Evolutionary conservation across 2,329 filamentous ascomycete genomes (phyloP).

Genomic region (Venturiaceae sp.): DNA sequence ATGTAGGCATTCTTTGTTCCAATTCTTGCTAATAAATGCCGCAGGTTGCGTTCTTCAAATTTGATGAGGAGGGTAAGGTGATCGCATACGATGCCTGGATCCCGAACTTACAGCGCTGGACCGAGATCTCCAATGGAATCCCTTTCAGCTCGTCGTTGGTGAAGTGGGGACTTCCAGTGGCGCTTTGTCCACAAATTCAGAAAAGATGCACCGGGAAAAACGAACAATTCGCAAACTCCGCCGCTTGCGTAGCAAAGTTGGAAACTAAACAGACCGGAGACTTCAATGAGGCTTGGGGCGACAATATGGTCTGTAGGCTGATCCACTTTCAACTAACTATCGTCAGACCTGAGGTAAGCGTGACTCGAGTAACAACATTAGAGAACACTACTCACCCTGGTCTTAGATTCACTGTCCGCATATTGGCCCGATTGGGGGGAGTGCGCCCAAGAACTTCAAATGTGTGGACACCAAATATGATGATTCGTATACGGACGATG

Average conservation of each 20-base stretch:
- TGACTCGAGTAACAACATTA: no score
- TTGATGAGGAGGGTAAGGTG: constrained; percentile 33
- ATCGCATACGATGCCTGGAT: constrained; percentile 35
- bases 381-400: not conserved
- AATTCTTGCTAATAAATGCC: not conserved
- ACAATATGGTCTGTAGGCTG: constrained; percentile 32
- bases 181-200: not conserved
- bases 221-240: not conserved
- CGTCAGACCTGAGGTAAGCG: constrained; percentile 15
- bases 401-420: constrained; percentile 18
- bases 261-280: constrained; percentile 26
- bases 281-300: constrained; percentile 34
- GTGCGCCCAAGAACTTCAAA: constrained; percentile 12
- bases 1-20: not conserved
- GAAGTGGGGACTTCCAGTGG: not conserved
- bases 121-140: not conserved
- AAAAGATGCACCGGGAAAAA: not conserved
- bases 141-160: not conserved
- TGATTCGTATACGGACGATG: constrained; percentile 18
- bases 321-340: constrained; percentile 30
- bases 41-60: constrained; percentile 37
- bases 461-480: constrained; percentile 18
- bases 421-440: constrained; percentile 19
- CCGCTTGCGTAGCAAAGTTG: constrained; percentile 23
- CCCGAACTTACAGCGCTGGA: constrained; percentile 22